These are phyloP conservation scores for Cladophialophora chaetospira DNA, from an alignment of 2,329 filamentous ascomycete species.

Conservation along the genomic window DNA sequence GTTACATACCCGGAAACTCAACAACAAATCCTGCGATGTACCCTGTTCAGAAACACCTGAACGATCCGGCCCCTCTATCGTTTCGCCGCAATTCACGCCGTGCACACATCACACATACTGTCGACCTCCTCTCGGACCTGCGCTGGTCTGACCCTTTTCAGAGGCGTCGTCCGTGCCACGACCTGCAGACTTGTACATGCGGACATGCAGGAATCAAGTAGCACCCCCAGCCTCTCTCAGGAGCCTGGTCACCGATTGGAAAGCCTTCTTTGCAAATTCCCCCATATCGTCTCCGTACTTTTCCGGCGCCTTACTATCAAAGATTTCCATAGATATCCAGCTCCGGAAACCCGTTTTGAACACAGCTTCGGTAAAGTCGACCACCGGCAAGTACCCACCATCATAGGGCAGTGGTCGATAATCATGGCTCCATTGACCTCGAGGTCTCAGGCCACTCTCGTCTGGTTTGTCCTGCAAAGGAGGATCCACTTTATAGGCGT, in stretches of 20 bases:
- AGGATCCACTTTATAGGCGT: constrained; percentile 66
- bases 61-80: too few species aligned
- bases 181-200: not conserved
- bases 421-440: constrained; percentile 71
- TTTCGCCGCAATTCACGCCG: too few species aligned
- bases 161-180: not conserved
- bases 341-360: constrained; percentile 66
- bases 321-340: constrained; percentile 71
- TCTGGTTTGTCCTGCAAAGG: constrained; percentile 57
- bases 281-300: constrained; percentile 54
- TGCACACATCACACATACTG: too few species aligned
- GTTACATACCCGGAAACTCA: too few species aligned
- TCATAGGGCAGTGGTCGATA: constrained; percentile 69
- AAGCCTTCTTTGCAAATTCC: constrained; percentile 55
- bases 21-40: too few species aligned
- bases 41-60: too few species aligned
- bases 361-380: constrained; percentile 66
- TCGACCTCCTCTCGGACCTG: too few species aligned
- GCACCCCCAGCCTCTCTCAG: constrained; percentile 33
- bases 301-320: constrained; percentile 61
- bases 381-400: constrained; percentile 70
- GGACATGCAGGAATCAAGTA: not conserved
- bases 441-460: constrained; percentile 58
- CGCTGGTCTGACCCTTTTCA: too few species aligned
- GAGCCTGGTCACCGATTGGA: constrained; percentile 51